Evolutionary conservation across 1,284 basidiomycete species (phyloP), one percentile per base, ranked within the genome.

Genomic region (Apiotrichum laibachii): DNA sequence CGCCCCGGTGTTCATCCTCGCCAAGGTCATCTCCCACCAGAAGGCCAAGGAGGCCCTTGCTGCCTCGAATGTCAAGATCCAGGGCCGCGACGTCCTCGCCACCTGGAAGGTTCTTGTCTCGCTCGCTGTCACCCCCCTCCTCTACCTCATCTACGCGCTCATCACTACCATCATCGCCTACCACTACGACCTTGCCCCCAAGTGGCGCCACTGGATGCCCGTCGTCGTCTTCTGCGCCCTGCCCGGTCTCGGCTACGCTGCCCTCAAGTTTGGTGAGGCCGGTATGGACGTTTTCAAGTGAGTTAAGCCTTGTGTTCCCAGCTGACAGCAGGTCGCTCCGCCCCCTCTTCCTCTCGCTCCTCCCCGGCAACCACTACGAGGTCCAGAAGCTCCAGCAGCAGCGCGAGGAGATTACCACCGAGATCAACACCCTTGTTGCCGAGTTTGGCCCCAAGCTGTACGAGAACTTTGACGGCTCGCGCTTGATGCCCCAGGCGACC

Each of bases 31-130:
- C 62, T 93, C 90, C 37, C 82, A 87, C 62, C 85, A 85, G 72
- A 99, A 98, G 77, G 94, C 95, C 11, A 92, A 91, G 84, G 95
- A 97, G 85, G 96, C 96, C 2, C 86, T 99, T 58, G 95, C 93
- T 45, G 93, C 90, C 10, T 98, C 95, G 13, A 88, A 86, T 12
- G 96, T 99, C 75, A 99, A 99, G 80, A 86, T 99, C 59, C 90
- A 90, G 39, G 96, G 88, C 33, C 85, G 91, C 51, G 96, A 99
- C 74, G 96, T 99, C 15, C 81, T 99, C 18, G 96, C 93, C 0
- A 94, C 94, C 3, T 99, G 96, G 96, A 99, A 99, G 77, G 87
- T 99, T 35, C 84, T 99, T 49, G 94, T 99, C 55, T 95, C 92
- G 13, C 82, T 99, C 53, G 96, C 89, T 22, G 82, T 92, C 42